Conservation (phyloP, 2,329 filamentous ascomycete genomes). For the Plenodomus tracheiphilus region DNA sequence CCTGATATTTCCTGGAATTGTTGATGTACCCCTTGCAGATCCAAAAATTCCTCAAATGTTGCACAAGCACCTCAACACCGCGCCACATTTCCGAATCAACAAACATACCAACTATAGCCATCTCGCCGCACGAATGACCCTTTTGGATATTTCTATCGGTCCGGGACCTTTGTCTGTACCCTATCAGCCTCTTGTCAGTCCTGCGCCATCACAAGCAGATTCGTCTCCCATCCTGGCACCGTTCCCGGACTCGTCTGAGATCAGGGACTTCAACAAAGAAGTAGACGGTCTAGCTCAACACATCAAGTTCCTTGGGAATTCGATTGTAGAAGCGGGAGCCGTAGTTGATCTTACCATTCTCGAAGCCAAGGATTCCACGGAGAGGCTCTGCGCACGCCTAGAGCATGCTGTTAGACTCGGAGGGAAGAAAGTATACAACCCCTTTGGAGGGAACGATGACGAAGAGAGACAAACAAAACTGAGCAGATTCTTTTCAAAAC, state of each 20-base stretch:
- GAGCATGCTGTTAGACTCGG: constrained; percentile 70
- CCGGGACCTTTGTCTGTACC: constrained; percentile 54
- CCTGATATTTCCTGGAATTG: constrained; percentile 52
- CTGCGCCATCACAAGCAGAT: constrained; percentile 23
- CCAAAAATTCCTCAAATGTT: constrained; percentile 23
- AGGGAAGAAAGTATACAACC: constrained; percentile 44
- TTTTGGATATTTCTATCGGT: constrained; percentile 77
- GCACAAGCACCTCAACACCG: constrained; percentile 31
- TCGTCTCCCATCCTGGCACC: constrained; percentile 17
- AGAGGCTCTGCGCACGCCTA: constrained; percentile 74
- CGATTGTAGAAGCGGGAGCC: constrained; percentile 75
- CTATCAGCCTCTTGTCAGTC: constrained; percentile 34
- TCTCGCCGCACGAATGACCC: constrained; percentile 65
- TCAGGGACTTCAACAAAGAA: constrained; percentile 66
- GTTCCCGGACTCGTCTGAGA: constrained; percentile 31
- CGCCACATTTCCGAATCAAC: constrained; percentile 57
- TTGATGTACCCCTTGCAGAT: constrained; percentile 30
- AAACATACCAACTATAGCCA: constrained; percentile 68
- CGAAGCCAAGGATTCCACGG: constrained; percentile 75
- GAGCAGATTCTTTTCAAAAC: constrained; percentile 15
- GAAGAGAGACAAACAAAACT: constrained; percentile 53
- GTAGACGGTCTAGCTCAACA: constrained; percentile 67
- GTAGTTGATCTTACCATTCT: constrained; percentile 59
- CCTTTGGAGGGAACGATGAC: constrained; percentile 48
- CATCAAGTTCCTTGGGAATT: constrained; percentile 54